Percentiles rank a stretch among this genome's conserved stretches.
Conservation (phyloP, 78 protist species). For the Dictyostelium capitatum region DNA sequence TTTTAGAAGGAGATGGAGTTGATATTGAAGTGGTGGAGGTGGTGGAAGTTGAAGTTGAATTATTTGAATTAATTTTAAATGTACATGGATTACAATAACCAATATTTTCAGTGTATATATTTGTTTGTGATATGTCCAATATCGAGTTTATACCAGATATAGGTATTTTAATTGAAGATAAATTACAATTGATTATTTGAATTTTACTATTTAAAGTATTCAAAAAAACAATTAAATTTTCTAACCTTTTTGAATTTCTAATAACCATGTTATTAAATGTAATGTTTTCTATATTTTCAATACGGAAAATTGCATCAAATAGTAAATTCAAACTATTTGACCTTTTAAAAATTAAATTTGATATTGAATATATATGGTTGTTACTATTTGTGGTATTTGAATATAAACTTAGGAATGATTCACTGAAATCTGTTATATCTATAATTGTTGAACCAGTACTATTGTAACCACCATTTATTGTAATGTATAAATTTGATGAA, state of each 20-base stretch:
- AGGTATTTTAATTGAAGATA: too few relatives aligned
- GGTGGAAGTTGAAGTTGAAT: too few relatives aligned
- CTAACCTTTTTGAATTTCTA: too few relatives aligned
- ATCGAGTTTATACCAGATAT: too few relatives aligned
- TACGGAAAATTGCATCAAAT: neutral
- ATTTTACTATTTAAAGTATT: too few relatives aligned
- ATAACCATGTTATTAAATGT: neutral
- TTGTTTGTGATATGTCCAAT: neutral
- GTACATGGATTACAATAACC: neutral
- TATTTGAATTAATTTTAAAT: neutral
- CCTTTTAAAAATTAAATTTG: neutral
- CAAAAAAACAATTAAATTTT: too few relatives aligned
- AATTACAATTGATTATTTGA: too few relatives aligned
- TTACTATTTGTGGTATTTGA: neutral
- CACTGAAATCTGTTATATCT: neutral
- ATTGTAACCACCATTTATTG: conserved; percentile 5
- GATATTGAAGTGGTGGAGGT: too few relatives aligned
- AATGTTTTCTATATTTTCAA: neutral
- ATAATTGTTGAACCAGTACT: neutral
- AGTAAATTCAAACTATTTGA: neutral
- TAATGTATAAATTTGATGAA: neutral
- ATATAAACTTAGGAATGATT: neutral
- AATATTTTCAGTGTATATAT: neutral
- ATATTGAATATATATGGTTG: neutral
- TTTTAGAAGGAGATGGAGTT: too few relatives aligned